phyloP scores from a whole-genome alignment of 2,329 filamentous ascomycete species.

The Diplodia corticola region DNA sequence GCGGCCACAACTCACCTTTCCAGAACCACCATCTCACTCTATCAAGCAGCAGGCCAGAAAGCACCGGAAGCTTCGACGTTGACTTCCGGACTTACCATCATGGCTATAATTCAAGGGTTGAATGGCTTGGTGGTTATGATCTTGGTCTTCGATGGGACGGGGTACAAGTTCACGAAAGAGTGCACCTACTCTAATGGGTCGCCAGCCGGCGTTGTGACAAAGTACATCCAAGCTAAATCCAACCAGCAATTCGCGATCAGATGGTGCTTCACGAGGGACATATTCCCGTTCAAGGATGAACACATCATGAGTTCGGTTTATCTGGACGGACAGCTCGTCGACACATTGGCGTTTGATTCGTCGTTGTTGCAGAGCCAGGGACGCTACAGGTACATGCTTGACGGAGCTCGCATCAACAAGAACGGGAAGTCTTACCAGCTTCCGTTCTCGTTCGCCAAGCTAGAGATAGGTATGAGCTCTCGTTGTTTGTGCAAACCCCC shows the following conservation, averaged over 20 bases:
- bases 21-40: slow-evolving; percentile 30
- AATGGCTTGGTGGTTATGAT: too few species aligned
- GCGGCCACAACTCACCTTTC: background rate
- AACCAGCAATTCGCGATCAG: slow-evolving; percentile 30
- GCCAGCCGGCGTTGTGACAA: slow-evolving; percentile 25
- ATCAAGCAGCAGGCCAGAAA: background rate
- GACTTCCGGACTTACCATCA: background rate
- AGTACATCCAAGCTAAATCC: slow-evolving; percentile 36
- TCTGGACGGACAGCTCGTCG: slow-evolving; percentile 27
- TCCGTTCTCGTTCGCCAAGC: background rate
- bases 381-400: background rate
- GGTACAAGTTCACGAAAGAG: background rate
- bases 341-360: background rate
- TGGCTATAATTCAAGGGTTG: background rate
- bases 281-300: slow-evolving; percentile 22
- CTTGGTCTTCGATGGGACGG: too few species aligned
- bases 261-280: slow-evolving; percentile 19
- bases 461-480: background rate
- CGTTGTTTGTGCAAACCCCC: background rate
- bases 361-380: background rate
- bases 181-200: too few species aligned
- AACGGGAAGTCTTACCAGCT: background rate
- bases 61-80: background rate
- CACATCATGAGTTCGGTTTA: slow-evolving; percentile 23
- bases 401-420: background rate